These are phyloP conservation scores for Penicillium salamii DNA, from an alignment of 495 filamentous ascomycete genomes.

Conservation along the genomic window DNA sequence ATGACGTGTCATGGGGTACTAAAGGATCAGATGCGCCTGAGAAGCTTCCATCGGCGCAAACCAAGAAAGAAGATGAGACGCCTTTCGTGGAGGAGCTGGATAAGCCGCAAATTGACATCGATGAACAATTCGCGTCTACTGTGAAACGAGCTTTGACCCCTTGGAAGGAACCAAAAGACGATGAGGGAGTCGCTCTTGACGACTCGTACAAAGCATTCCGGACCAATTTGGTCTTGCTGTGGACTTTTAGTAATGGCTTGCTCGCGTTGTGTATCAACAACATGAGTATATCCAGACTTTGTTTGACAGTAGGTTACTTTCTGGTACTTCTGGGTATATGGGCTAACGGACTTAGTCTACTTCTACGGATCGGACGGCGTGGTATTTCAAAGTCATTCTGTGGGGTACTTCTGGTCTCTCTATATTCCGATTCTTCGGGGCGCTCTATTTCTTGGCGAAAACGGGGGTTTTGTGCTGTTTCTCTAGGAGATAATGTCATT, in stretches of 20 bases:
- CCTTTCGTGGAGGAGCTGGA: conserved; percentile 90
- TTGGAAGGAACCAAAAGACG: conserved; percentile 63
- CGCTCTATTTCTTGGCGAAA: conserved; percentile 19
- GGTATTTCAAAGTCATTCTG: conserved; percentile 20
- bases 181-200: conserved; percentile 75
- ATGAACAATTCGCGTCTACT: conserved; percentile 88
- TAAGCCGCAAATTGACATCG: conserved; percentile 93
- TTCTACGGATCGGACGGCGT: conserved; percentile 16
- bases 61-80: conserved; percentile 72
- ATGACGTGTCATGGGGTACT: conserved; percentile 99
- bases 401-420: conserved; percentile 22
- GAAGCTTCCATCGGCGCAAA: conserved; percentile 79
- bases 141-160: conserved; percentile 85
- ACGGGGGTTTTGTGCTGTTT: conserved; percentile 18
- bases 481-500: conserved; percentile 11
- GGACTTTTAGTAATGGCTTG: conserved; percentile 88
- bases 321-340: neutral
- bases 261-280: conserved; percentile 80
- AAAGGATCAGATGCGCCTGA: conserved; percentile 96
- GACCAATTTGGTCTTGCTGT: conserved; percentile 79
- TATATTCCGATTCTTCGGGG: conserved; percentile 20
- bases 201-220: conserved; percentile 97
- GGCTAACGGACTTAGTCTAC: conserved; percentile 6
- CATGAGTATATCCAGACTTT: conserved; percentile 69
- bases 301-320: conserved; percentile 65